These are phyloP conservation scores for Aspergillus affinis DNA, from an alignment of 495 filamentous ascomycete genomes.

Conservation along the genomic window DNA sequence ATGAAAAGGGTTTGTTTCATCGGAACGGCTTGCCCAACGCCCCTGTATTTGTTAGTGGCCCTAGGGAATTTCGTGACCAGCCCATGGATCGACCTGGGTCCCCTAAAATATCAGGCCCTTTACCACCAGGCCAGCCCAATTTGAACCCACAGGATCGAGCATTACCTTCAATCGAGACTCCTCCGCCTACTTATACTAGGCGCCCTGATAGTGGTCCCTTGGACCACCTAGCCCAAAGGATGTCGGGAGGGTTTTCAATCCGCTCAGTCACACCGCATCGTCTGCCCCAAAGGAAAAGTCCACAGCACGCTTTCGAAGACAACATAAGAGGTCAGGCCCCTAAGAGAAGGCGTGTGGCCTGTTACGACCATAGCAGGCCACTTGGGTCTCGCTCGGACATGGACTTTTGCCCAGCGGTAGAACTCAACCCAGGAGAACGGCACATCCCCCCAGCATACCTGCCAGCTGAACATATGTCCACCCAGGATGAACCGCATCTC, in stretches of 20 bases:
- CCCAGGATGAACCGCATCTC: constrained; percentile 21
- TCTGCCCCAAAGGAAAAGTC: constrained; percentile 16
- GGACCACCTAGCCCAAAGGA: constrained; percentile 34
- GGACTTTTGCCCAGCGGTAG: constrained; percentile 14
- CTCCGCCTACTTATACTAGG: constrained; percentile 28
- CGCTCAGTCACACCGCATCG: constrained; percentile 37
- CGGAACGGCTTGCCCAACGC: constrained; percentile 23
- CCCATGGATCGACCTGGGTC: constrained; percentile 19
- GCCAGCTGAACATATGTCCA: constrained; percentile 17
- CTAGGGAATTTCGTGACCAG: constrained; percentile 24
- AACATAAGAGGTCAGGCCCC: constrained; percentile 22
- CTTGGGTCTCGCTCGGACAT: constrained; percentile 8
- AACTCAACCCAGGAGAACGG: constrained; percentile 16
- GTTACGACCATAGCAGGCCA: constrained; percentile 20
- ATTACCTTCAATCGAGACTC: constrained; percentile 43
- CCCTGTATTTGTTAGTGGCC: constrained; percentile 42
- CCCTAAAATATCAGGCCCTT: constrained; percentile 17
- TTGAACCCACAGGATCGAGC: constrained; percentile 30
- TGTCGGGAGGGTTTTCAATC: constrained; percentile 30
- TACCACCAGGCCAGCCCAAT: constrained; percentile 21
- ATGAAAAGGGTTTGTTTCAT: constrained; percentile 20
- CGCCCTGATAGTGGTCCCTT: constrained; percentile 28
- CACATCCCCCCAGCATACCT: constrained; percentile 23
- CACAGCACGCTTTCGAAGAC: constrained; percentile 17
- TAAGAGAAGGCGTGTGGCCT: constrained; percentile 37